Percentiles rank a stretch among this genome's conserved stretches.
phyloP scores from a whole-genome alignment of 129 eudicot species.

The Logfia minima region DNA sequence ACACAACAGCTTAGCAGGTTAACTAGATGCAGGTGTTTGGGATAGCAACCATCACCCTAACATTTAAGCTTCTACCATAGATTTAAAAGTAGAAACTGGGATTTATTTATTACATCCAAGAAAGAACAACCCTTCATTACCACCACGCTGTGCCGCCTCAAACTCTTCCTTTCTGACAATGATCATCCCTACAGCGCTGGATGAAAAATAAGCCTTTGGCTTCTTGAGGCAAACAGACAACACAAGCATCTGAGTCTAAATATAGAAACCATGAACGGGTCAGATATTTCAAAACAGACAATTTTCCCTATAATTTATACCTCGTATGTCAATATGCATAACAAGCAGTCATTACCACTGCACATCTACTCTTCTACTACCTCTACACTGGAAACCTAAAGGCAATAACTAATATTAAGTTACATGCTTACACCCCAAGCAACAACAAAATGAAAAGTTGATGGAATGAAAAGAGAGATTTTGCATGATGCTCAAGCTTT shows the following conservation, averaged over 20 bases:
- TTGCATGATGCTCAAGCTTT: constrained; percentile 44
- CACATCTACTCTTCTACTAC: constrained; percentile 29
- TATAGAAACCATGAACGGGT: constrained; percentile 31
- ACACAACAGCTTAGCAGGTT: not conserved
- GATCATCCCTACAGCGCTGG: not conserved
- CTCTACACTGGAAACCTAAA: constrained; percentile 17
- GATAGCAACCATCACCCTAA: not conserved
- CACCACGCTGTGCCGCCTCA: no score
- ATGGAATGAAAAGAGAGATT: not conserved
- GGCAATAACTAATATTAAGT: constrained; percentile 28
- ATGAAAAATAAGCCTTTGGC: constrained; percentile 4
- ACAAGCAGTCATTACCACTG: constrained; percentile 33
- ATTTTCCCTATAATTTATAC: constrained; percentile 35
- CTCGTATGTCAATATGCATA: constrained; percentile 28
- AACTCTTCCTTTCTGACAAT: not conserved
- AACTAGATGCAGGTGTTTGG: not conserved
- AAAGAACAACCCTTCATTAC: no score
- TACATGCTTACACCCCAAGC: constrained; percentile 30
- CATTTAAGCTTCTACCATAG: not conserved
- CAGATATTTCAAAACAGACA: constrained; percentile 23
- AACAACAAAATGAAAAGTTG: constrained; percentile 28
- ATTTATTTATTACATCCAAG: no score
- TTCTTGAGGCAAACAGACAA: not conserved
- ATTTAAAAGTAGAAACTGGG: not conserved
- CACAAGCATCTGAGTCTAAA: constrained; percentile 24